Conservation (phyloP, 768 basidiomycete genomes). For the Boletus sp. region DNA sequence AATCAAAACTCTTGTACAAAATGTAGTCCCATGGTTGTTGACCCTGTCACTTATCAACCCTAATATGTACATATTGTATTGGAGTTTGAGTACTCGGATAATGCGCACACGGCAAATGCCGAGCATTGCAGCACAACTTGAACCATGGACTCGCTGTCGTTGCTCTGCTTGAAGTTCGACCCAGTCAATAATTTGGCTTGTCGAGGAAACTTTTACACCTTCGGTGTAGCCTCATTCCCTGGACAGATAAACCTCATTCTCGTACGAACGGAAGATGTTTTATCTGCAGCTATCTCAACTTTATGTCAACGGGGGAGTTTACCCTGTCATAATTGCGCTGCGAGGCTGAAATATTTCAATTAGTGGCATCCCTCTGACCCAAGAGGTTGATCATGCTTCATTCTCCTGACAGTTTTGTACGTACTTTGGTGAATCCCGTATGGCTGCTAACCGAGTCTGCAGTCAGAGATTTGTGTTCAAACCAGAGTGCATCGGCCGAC, state of each 20-base stretch:
- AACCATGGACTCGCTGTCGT: too few species aligned
- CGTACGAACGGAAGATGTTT: background rate
- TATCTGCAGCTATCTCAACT: background rate
- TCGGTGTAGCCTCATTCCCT: slow-evolving; percentile 35
- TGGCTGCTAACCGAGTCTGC: background rate
- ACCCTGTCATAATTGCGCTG: background rate
- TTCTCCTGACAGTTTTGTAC: slow-evolving; percentile 6
- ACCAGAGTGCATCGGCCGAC: too few species aligned
- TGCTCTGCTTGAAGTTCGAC: background rate
- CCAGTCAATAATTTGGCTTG: slow-evolving; percentile 35
- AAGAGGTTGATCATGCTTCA: background rate
- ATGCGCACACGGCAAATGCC: background rate
- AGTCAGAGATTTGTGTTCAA: background rate
- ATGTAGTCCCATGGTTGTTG: too few species aligned
- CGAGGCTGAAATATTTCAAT: slow-evolving; percentile 11
- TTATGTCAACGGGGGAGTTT: background rate
- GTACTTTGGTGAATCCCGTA: background rate
- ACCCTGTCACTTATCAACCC: too few species aligned
- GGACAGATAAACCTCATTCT: slow-evolving; percentile 24
- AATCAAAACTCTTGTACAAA: too few species aligned
- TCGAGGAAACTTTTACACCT: slow-evolving; percentile 13
- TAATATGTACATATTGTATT: too few species aligned
- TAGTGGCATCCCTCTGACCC: background rate
- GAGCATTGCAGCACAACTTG: background rate
- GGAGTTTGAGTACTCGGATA: too few species aligned